Evolutionary conservation across 192 early-diverging fungal genomes (phyloP), one percentile per base, ranked within the genome.

Genomic region (Spizellomyces sp.): DNA sequence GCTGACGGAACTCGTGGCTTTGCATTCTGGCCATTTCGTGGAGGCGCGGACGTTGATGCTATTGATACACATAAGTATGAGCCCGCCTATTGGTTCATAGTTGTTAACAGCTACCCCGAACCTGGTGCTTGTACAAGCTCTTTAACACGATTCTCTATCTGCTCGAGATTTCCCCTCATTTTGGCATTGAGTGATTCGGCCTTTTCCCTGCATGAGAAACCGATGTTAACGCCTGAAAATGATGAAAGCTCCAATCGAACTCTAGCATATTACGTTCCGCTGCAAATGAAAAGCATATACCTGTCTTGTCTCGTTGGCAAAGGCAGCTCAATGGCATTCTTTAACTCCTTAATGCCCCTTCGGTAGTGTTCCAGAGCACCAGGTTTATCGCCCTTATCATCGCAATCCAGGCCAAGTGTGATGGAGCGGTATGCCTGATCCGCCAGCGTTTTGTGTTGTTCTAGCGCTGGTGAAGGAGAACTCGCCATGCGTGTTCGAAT

Each of bases 161-260:
- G 67, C 43, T 66, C 67, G 41, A 85, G 59, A 60, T 78, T 84
- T 36, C 47, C 42, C n/a, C 67, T 45, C 66, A 84, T 66, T 67
- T 84, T 84, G 21, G 59, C 48, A 54, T 84, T 84, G n/a, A 75
- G 48, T 8, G 50, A n/a, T 47, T 74, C 83, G 1, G 78, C 79
- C 27, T 64, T 64, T 15, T 73, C 22, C 44, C 83, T 81, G 42
- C 12, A 27, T 41, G 59, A 48, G 15, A 65, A 62, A 48, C 22
- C 42, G 4, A 4, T 19, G 9, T 46, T 15, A 21, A 42, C 4
- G 22, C 60, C 14, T 43, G 36, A 58, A 9, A 5, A 66, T 6
- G 10, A 42, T 45, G 9, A 27, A 59, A 15, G 27, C 0, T 3
- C 3, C 27, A 2, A 36, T 2, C 3, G 1, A 3, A 36, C 27